These are phyloP conservation scores for Rhodotorula sp. DNA, from an alignment of 1,284 basidiomycete genomes.

Conservation along the genomic window DNA sequence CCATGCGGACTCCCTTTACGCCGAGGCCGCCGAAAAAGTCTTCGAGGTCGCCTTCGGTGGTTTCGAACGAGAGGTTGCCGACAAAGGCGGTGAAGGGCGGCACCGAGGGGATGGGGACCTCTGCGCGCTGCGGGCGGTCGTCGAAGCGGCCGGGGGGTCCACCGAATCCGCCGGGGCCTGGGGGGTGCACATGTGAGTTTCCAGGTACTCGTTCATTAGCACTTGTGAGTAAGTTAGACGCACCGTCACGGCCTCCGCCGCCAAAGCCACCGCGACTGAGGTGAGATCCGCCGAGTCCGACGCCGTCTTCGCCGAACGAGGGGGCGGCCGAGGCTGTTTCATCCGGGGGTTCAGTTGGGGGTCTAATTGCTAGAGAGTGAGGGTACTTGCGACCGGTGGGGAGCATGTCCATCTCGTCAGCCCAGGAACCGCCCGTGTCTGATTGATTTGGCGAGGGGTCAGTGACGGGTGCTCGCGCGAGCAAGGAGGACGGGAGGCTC, in stretches of 20 bases:
- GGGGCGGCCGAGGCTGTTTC: conserved; percentile 27
- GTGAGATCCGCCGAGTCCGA: conserved; percentile 37
- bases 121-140: conserved; percentile 67
- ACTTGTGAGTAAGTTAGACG: conserved; percentile 2
- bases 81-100: conserved; percentile 96
- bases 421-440: conserved; percentile 82
- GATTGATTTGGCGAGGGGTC: conserved; percentile 47
- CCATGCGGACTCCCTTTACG: conserved; percentile 84
- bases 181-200: conserved; percentile 32
- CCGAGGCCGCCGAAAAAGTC: conserved; percentile 66
- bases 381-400: conserved; percentile 77
- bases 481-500: conserved; percentile 48
- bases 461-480: not conserved
- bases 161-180: conserved; percentile 9
- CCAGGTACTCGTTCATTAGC: too few relatives aligned
- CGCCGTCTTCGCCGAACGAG: conserved; percentile 7
- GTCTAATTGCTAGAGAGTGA: conserved; percentile 34
- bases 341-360: conserved; percentile 29
- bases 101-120: conserved; percentile 87
- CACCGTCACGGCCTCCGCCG: conserved; percentile 30
- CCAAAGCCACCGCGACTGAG: conserved; percentile 33
- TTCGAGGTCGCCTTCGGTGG: conserved; percentile 76
- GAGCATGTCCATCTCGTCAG: conserved; percentile 89
- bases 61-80: conserved; percentile 93
- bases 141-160: conserved; percentile 15